Percentiles rank a stretch among this genome's conserved stretches.
Evolutionary conservation across 345 rosid genomes (phyloP).

Genomic region (Atalantia buxifolia): DNA sequence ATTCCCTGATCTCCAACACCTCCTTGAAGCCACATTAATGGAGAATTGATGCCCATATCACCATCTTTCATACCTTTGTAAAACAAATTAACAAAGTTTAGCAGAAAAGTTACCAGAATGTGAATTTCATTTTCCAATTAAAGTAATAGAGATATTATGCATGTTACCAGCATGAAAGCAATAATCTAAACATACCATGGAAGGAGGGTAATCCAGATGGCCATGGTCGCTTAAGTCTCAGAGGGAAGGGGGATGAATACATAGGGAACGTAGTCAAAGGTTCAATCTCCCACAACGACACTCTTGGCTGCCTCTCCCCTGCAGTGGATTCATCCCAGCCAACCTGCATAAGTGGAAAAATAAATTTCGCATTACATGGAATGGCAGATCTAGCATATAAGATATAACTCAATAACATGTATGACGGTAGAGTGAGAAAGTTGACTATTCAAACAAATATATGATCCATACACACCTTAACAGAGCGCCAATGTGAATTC

Average conservation of each 20-base stretch:
- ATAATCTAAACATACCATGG: slow-evolving; percentile 25
- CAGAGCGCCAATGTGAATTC: slow-evolving; percentile 74
- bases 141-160: not conserved
- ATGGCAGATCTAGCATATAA: not conserved
- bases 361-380: not conserved
- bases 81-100: not conserved
- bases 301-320: slow-evolving; percentile 57
- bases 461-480: slow-evolving; percentile 35
- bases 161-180: not conserved
- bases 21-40: slow-evolving; percentile 47
- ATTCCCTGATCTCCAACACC: slow-evolving; percentile 42
- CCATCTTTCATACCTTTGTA: slow-evolving; percentile 29
- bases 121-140: not conserved
- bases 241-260: slow-evolving; percentile 48
- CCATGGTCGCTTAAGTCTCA: slow-evolving; percentile 46
- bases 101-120: not conserved
- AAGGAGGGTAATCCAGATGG: slow-evolving; percentile 41
- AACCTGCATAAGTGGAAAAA: slow-evolving; percentile 27
- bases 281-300: slow-evolving; percentile 53
- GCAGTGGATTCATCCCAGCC: slow-evolving; percentile 61
- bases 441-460: not conserved
- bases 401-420: not conserved
- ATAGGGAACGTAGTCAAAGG: slow-evolving; percentile 49
- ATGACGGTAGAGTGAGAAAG: not conserved
- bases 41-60: slow-evolving; percentile 35